Evolutionary conservation across 78 protist species (phyloP), one percentile per base, ranked within the genome.

Genomic region (Dictyostelium intermedium): DNA sequence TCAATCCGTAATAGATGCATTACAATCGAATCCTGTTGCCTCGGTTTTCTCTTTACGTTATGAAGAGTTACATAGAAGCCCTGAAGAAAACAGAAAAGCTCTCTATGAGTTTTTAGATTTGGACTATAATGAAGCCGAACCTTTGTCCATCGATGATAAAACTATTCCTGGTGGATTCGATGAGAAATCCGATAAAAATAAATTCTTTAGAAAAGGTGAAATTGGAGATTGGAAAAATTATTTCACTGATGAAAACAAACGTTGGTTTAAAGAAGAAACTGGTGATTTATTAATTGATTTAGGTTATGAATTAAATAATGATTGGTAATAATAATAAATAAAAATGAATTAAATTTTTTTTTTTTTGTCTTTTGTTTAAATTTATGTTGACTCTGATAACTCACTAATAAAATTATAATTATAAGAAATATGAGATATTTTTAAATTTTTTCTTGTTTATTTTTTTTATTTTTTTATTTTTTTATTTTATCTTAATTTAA

Each of bases 181-280:
- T 20, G 87, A 78, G 45, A 72, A 69, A 23, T 69, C 63, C 6
- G 82, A 66, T 30, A 89, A 78, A 35, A 80, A 80, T 35, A 89
- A 89, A 70, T 89, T 89, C 78, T 89, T 89, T 80, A 78, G 94
- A 78, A 89, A 89, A 60, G 94, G 94, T 80, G 94, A 89, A 50
- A 89, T 89, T 47, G 94, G 94, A 35, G 94, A 89, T 50, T 89
- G 94, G 94, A 27, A 63, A 47, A 89, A 89, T 27, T 89, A 89
- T 43, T 89, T 89, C 53, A 69, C 84, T 34, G 41, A 78, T 1
- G 74, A 80, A 5, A 78, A 89, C 11, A 89, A 80, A 47, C 32
- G 39, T 25, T 89, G 94, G 94, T 89, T 89, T 66, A 89, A 80
- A 53, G 94, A 89, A 47, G 94, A 89, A 50, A 78, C 87, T 45